Evolutionary conservation across 371 early-diverging fungal genomes (phyloP).

Genomic region (Mucor plumbeus): DNA sequence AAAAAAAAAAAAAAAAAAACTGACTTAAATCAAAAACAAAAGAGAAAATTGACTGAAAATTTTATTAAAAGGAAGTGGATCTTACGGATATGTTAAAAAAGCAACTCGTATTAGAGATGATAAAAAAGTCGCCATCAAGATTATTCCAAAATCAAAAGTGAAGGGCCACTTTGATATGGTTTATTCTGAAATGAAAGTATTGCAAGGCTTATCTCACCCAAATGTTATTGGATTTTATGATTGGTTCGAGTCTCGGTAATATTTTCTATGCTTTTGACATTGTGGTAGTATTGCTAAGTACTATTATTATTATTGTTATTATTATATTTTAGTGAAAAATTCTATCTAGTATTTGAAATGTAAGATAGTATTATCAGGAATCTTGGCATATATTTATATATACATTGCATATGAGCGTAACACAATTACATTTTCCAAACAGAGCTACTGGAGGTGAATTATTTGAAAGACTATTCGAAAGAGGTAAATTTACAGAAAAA

Average conservation of each 20-base stretch:
- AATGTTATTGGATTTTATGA: slow-evolving; percentile 84
- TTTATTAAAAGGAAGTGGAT: slow-evolving; percentile 62
- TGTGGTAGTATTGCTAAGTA: neutral
- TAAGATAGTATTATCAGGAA: slow-evolving; percentile 27
- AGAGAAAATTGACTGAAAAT: neutral
- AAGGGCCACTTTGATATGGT: slow-evolving; percentile 75
- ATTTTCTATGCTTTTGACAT: no score
- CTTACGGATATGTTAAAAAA: slow-evolving; percentile 77
- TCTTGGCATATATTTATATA: neutral
- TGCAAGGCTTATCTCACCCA: slow-evolving; percentile 73
- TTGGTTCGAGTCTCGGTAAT: slow-evolving; percentile 67
- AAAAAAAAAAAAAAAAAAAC: neutral
- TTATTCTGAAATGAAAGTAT: slow-evolving; percentile 70
- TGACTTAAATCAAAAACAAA: neutral
- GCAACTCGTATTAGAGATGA: slow-evolving; percentile 58
- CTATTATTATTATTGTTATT: slow-evolving; percentile 7
- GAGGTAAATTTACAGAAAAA: slow-evolving; percentile 85
- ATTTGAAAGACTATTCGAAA: slow-evolving; percentile 84
- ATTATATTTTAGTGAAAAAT: slow-evolving; percentile 50
- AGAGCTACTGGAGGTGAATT: slow-evolving; percentile 88
- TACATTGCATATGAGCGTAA: neutral
- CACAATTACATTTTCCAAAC: neutral
- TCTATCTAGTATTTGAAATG: slow-evolving; percentile 89
- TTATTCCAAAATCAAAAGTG: slow-evolving; percentile 71
- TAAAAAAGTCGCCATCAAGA: slow-evolving; percentile 75